Evolutionary conservation across 225 moss, liverwort and hornwort species (phyloP).

Genomic region (Lunularia cruciata): DNA sequence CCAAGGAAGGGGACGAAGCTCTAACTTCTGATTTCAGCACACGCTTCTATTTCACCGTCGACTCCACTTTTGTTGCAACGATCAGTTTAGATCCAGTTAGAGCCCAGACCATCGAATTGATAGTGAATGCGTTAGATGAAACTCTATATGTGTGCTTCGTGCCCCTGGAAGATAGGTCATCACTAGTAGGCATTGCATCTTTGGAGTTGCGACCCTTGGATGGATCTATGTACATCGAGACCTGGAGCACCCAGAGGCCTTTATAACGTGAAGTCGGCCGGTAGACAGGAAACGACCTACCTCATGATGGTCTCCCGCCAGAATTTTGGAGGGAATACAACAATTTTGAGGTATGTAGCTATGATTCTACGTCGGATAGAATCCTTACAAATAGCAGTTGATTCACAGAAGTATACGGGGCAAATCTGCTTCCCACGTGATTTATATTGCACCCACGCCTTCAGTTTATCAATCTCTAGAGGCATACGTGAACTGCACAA

Average conservation of each 20-base stretch:
- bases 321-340: slow-evolving; percentile 16
- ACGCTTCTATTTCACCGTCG: slow-evolving; percentile 20
- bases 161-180: slow-evolving; percentile 20
- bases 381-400: no score
- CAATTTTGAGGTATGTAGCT: no score
- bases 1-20: no score
- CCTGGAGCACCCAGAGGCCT: no score
- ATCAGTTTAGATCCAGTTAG: not conserved
- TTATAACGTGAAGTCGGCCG: not conserved
- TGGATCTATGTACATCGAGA: not conserved
- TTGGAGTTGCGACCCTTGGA: slow-evolving; percentile 21
- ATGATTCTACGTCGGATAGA: no score
- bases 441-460: no score
- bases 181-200: slow-evolving; percentile 23
- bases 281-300: not conserved
- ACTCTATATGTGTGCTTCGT: slow-evolving; percentile 16
- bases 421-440: no score
- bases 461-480: no score
- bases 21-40: no score
- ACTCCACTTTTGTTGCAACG: not conserved
- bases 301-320: slow-evolving; percentile 6
- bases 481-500: no score
- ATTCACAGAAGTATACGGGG: no score
- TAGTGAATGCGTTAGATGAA: slow-evolving; percentile 1
- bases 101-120: not conserved